Evolutionary conservation across 1,284 basidiomycete genomes (phyloP), one percentile per base, ranked within the genome.

Genomic region (Cutaneotrichosporon sp.): DNA sequence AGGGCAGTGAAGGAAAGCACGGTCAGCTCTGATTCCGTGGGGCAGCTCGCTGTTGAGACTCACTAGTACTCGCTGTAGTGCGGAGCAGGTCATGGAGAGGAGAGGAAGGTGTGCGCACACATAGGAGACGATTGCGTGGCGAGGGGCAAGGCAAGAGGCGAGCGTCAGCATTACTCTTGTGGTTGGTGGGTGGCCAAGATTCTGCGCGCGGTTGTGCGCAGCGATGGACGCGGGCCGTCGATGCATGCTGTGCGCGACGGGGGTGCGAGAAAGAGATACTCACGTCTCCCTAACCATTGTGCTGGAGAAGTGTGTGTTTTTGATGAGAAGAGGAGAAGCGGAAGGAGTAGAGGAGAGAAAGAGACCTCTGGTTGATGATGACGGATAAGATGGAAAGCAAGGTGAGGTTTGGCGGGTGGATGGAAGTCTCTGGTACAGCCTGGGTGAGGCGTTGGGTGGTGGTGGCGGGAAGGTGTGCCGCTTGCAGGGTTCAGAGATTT

Each of bases 1-100:
- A n/a, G n/a, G n/a, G 7, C 27, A 25, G 25, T 33, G 42, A 49
- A 25, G 34, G 16, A 29, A 54, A 36, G 34, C 43, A 29, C 24
- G 34, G 56, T 60, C 59, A 60, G 59, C 59, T 29, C 50, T 10
- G 14, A 42, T n/a, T 54, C 9, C 5, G 6, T 20, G 2, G 27
- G 24, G 49, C 49, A 14, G n/a, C n/a, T n/a, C n/a, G 22, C 22
- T 27, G 29, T 18, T 42, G 6, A n/a, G n/a, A 70, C 73, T 69
- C 66, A 74, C 72, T 94, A 94, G 81, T 86, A 92, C 87, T 92
- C 91, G 75, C 91, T 92, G 67, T 45, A 46, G 16, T 71, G 18
- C 4, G n/a, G 24, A 52, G 36, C 38, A 31, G 5, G n/a, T 22
- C 34, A 29, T 20, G 22, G 3, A 18, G 18, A 47, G 51, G 43